Evolutionary conservation across 441 rosid genomes (phyloP), one percentile per base, ranked within the genome.

Genomic region (Populus hybrid): DNA sequence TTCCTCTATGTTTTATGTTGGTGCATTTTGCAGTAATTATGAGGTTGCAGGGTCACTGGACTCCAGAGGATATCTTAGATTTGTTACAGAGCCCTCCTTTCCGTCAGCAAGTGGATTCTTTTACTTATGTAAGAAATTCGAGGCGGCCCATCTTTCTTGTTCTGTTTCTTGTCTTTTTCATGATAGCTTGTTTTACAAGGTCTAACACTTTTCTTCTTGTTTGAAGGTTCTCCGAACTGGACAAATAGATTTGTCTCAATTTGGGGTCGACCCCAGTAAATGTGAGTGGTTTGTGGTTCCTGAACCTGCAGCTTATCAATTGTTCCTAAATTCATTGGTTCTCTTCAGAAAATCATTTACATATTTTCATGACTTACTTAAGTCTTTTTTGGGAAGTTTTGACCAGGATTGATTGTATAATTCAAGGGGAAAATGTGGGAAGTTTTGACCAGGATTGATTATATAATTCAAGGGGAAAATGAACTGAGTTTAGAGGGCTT

Each of bases 101-200:
- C 67, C 97, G 96, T 81, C 95, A 92, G 77, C 98, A 96, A 94
- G 91, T 96, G 69, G 99, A 94, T 89, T 93, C 98, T 38, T 96
- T 96, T 82, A 92, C 97, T 74, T 87, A 91, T 77, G 98, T 96
- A 82, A 91, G 94, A 73, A 80, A 79, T 75, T 69, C 24, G 75
- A 75, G 16, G 36, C 73, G 12, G n/a, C 73, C 73, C 14, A 7
- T 26, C 67, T 34, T 6, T 76, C 12, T 38, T 32, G 34, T 50
- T 64, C 63, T 8, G 67, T 75, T 32, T 79, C 19, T 81, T 74
- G 65, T 76, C 70, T 1, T 30, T 69, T 24, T 53, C 67, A 42
- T 50, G 64, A 71, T 75, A 21, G 46, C 42, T 75, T 65, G 9
- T 79, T 68, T 28, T 63, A 67, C 21, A 23, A 23, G 63, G 64